These are phyloP conservation scores for Bretziella fagacearum DNA, from an alignment of 2,329 filamentous ascomycete species.

Conservation along the genomic window DNA sequence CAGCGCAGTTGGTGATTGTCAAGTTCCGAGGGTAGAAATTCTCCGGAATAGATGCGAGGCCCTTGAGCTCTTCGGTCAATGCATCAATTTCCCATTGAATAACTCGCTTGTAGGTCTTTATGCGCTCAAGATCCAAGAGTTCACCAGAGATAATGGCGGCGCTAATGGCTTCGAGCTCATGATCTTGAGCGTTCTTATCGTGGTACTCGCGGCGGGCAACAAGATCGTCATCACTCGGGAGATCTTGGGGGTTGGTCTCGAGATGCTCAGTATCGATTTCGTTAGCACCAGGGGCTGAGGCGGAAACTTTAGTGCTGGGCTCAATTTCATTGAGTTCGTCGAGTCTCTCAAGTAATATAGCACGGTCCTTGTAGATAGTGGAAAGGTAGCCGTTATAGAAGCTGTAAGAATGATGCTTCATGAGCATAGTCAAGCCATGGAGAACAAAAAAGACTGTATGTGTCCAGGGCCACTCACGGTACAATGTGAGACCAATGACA, in stretches of 20 bases:
- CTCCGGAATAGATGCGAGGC: conserved; percentile 35
- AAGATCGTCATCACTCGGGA: conserved; percentile 1
- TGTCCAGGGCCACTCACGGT: conserved; percentile 67
- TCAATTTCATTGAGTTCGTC: conserved; percentile 33
- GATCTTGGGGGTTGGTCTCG: conserved; percentile 15
- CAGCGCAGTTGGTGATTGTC: conserved; percentile 45
- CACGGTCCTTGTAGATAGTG: conserved; percentile 36
- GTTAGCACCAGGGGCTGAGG: conserved; percentile 17
- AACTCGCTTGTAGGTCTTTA: conserved; percentile 45
- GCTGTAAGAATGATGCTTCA: conserved; percentile 70
- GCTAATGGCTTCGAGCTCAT: conserved; percentile 33
- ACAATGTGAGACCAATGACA: conserved; percentile 48
- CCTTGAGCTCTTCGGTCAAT: conserved; percentile 46
- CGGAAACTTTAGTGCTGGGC: conserved; percentile 4
- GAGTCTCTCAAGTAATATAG: conserved; percentile 30
- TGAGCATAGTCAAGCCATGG: conserved; percentile 57
- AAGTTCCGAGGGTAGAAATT: conserved; percentile 53
- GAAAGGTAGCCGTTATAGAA: conserved; percentile 65
- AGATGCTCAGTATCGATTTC: conserved; percentile 11
- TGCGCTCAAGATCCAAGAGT: conserved; percentile 44
- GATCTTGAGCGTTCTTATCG: conserved; percentile 43
- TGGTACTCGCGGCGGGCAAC: conserved; percentile 23
- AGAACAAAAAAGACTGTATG: conserved; percentile 64
- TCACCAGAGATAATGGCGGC: conserved; percentile 26
- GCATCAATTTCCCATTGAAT: conserved; percentile 50